Evolutionary conservation across 2,329 filamentous ascomycete species (phyloP), one percentile per base, ranked within the genome.

Genomic region (Hymenoscyphus repandus): DNA sequence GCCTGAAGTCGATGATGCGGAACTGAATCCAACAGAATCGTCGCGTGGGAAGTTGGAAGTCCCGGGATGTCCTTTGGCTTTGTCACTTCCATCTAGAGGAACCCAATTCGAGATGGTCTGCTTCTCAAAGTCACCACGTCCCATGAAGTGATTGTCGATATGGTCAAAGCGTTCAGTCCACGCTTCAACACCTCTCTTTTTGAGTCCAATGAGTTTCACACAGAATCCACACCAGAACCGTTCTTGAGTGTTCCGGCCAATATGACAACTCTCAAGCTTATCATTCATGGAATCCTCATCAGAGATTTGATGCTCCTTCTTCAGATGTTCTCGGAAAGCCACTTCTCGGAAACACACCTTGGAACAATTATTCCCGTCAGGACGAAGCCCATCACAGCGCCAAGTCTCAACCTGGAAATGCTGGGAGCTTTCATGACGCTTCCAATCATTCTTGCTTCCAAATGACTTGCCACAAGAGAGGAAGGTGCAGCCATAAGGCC

Each of bases 361-460:
- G 7, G 71, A 75, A 60, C 88, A 93, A 2, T 57, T 55, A 1
- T 67, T 61, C 9, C 56, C 58, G 39, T 53, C 56, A 6, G 58
- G 42, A 5, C 57, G 59, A 36, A 66, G 60, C 30, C 76, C 67
- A 30, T 78, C 73, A 64, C 90, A 96, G 30, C 79, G 80, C 83
- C 87, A 96, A 43, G 77, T 76, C 62, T 90, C 85, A 5, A 79
- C 67, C 52, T 86, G 80, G 54, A 79, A 82, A 65, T 96, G 90
- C 62, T 92, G 86, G 13, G 79, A 82, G 57, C 82, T 86, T 63
- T 96, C 92, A 62, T 96, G 91, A 1, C 91, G 82, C 65, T 95
- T 95, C 91, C 83, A 96, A 68, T 96, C 91, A 52, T 90, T 91
- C 65, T 96, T 95, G 67, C 87, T 91, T n/a, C 91, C 91, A 59